Evolutionary conservation across 441 rosid genomes (phyloP), one percentile per base, ranked within the genome.

Genomic region (Corymbia calophylla): DNA sequence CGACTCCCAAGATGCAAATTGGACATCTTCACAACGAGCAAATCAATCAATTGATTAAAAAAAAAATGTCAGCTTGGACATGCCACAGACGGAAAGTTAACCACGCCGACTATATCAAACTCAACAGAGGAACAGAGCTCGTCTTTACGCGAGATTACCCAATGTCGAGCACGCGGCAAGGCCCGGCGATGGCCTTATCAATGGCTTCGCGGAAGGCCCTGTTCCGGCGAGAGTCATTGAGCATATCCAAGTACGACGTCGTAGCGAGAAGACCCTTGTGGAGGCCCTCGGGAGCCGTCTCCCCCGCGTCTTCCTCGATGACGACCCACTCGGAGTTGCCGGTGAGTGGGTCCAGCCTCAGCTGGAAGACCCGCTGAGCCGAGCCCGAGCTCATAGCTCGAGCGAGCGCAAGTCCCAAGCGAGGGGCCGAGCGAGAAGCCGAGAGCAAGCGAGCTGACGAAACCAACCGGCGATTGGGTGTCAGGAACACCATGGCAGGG

Each of bases 181-280:
- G 98, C 88, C 93, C 80, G 14, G 95, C 93, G n/a, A 96, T 80
- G 87, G 96, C 93, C 93, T 93, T 97, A 39, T 98, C 98, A 21
- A 98, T 96, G 88, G 99, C 98, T 53, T 94, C 89, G 29, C 96
- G 97, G 91, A 89, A 98, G 86, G 98, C 96, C 91, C 90, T 88
- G 92, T 97, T 98, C 87, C 99, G 92, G 51, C 87, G 25, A 90
- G 97, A 92, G 91, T 98, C 99, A 49, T 98, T 98, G 89, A 98
- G 99, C 99, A 97, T 98, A 94, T 98, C 99, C 11, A 97, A 93
- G 93, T 98, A 98, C 85, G 98, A 96, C 54, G 99, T 98, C 87
- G 94, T 93, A 18, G 97, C 95, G 60, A 98, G 93, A 31, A 98
- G 95, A 25, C 93, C 94, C 54, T 91, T 90, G 47, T 93, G 91